These are phyloP conservation scores for Paraphoma sp. DNA, from an alignment of 2,329 filamentous ascomycete species.

Conservation along the genomic window DNA sequence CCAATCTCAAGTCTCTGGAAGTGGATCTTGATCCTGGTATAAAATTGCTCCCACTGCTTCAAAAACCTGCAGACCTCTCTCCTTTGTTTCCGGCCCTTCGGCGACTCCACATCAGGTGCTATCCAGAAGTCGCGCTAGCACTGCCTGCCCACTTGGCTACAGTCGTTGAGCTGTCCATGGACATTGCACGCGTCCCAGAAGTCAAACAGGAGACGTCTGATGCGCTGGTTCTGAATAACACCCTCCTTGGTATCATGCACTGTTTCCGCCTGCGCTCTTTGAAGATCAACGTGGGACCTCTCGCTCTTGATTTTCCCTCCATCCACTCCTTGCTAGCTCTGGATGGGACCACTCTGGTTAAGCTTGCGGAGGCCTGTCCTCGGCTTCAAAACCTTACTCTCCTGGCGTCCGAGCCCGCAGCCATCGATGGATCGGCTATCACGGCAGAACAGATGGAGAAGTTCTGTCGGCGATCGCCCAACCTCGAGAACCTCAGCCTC, in stretches of 20 bases:
- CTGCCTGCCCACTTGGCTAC: conserved; percentile 28
- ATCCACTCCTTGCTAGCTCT: conserved; percentile 23
- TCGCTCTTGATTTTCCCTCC: conserved; percentile 35
- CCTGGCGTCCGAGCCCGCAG: conserved; percentile 31
- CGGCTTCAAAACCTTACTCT: conserved; percentile 34
- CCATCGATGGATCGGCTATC: conserved; percentile 37
- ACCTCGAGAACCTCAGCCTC: conserved; percentile 28
- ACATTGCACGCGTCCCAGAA: conserved; percentile 35
- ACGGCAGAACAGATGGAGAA: conserved; percentile 32
- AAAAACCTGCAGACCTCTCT: conserved; percentile 17
- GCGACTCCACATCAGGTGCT: conserved; percentile 36
- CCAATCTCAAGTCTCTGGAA: conserved; percentile 32
- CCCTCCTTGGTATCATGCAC: conserved; percentile 22
- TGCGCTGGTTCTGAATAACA: conserved; percentile 24
- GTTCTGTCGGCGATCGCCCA: conserved; percentile 34
- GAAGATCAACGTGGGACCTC: conserved; percentile 32
- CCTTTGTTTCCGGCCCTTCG: conserved; percentile 30
- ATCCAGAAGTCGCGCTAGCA: conserved; percentile 39
- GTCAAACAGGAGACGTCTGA: conserved; percentile 21
- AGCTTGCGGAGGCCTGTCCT: conserved; percentile 29
- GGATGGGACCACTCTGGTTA: conserved; percentile 25
- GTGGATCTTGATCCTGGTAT: conserved; percentile 41
- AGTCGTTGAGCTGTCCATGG: conserved; percentile 36
- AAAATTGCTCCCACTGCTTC: conserved; percentile 28
- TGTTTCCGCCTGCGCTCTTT: conserved; percentile 29